Percentiles rank a stretch among this genome's conserved stretches.
Evolutionary conservation across 306 rosid species (phyloP).

Genomic region (Vigna hirtella): DNA sequence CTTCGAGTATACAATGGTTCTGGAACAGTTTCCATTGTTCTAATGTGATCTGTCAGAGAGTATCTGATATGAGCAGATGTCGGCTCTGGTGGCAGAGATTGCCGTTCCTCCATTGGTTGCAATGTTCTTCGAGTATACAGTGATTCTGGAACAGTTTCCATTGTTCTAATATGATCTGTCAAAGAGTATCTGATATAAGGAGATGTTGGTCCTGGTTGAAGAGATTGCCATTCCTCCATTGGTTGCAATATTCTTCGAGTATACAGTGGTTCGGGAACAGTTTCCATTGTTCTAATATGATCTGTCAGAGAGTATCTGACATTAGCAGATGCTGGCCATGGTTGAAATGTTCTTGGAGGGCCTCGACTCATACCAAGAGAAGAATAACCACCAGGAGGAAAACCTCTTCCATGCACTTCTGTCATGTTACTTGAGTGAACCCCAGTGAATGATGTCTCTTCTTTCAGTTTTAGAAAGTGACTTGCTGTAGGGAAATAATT

Average conservation of each 20-base stretch:
- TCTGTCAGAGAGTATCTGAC: too few species aligned
- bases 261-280: too few species aligned
- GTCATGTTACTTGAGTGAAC: conserved; percentile 5
- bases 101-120: conserved; percentile 28
- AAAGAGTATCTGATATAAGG: conserved; percentile 14
- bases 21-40: conserved; percentile 4
- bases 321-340: too few species aligned
- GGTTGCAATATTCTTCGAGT: neutral
- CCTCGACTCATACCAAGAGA: neutral
- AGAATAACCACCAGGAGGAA: conserved; percentile 11
- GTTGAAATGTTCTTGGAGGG: conserved; percentile 3
- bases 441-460: neutral
- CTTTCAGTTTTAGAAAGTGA: neutral
- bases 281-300: too few species aligned
- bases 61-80: neutral
- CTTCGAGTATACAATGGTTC: neutral
- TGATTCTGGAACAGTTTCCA: neutral
- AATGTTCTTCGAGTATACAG: conserved; percentile 6
- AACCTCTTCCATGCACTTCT: conserved; percentile 27
- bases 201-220: conserved; percentile 8
- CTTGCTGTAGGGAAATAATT: conserved; percentile 36
- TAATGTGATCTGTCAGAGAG: conserved; percentile 1
- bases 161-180: neutral
- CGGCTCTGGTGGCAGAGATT: conserved; percentile 12
- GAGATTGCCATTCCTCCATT: conserved; percentile 20